phyloP scores from a whole-genome alignment of 2,329 filamentous ascomycete species.

The Calonectria pauciramosa region DNA sequence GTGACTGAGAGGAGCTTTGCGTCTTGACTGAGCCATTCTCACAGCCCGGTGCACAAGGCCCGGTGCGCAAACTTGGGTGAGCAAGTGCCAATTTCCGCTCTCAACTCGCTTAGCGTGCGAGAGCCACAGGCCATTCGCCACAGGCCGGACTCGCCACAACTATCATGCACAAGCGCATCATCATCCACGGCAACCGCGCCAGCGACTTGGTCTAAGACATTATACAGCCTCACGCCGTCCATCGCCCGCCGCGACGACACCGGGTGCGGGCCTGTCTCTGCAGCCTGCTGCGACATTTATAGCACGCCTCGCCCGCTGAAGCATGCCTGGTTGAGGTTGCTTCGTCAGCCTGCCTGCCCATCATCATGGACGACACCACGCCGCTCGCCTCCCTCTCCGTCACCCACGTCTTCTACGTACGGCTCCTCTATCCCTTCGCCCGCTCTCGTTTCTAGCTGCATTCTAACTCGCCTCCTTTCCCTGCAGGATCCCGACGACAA shows the following conservation, averaged over 20 bases:
- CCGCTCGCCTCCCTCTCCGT: constrained; percentile 91
- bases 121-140: not conserved
- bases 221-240: not conserved
- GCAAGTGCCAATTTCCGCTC: not conserved
- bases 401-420: constrained; percentile 95
- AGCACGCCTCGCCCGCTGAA: not conserved
- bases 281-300: not conserved
- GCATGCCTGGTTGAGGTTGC: constrained; percentile 22
- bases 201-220: not conserved
- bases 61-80: not conserved
- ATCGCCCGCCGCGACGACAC: not conserved
- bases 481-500: constrained; percentile 86
- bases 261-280: constrained; percentile 15
- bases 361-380: constrained; percentile 46
- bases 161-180: not conserved
- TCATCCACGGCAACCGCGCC: not conserved
- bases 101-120: not conserved
- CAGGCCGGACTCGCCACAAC: not conserved
- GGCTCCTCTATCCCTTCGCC: not conserved
- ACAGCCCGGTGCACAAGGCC: not conserved
- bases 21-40: not conserved
- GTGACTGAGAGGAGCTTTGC: not conserved
- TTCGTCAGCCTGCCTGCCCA: constrained; percentile 17
- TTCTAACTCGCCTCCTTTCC: constrained; percentile 8
- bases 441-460: not conserved